Conservation (phyloP, 2,329 filamentous ascomycete species). For the Xenoacremonium recifei region DNA sequence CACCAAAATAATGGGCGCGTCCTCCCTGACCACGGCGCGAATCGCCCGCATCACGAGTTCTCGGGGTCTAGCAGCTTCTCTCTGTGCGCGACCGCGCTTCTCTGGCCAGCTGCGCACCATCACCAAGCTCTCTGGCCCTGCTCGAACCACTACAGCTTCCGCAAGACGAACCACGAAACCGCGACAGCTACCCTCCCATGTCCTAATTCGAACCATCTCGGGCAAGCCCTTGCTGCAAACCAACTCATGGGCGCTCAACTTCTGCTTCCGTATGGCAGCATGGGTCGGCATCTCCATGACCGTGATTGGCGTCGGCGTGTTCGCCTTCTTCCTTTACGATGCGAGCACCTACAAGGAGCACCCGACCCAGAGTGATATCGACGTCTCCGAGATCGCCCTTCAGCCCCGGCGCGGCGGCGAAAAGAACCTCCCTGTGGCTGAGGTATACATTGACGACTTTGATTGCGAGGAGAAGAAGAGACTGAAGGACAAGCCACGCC, state of each 20-base stretch:
- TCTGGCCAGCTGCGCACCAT: constrained; percentile 16
- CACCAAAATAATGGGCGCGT: constrained; percentile 18
- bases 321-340: constrained; percentile 92
- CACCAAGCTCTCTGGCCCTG: constrained; percentile 17
- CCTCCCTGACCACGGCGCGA: constrained; percentile 22
- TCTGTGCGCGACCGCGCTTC: constrained; percentile 12
- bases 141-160: constrained; percentile 10
- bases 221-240: constrained; percentile 51
- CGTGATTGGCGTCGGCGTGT: constrained; percentile 65
- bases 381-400: constrained; percentile 81
- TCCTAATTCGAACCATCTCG: constrained; percentile 43
- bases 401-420: constrained; percentile 81
- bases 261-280: constrained; percentile 65
- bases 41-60: constrained; percentile 19
- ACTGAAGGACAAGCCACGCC: constrained; percentile 83
- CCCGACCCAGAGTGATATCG: constrained; percentile 65
- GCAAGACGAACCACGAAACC: constrained; percentile 5
- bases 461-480: constrained; percentile 68
- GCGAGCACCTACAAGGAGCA: constrained; percentile 83
- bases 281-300: constrained; percentile 69
- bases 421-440: constrained; percentile 91
- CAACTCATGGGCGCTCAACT: constrained; percentile 50
- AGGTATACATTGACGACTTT: constrained; percentile 85
- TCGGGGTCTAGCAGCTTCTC: constrained; percentile 11
- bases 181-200: constrained; percentile 19